Evolutionary conservation across 768 basidiomycete genomes (phyloP).

Genomic region (Imleria badia): DNA sequence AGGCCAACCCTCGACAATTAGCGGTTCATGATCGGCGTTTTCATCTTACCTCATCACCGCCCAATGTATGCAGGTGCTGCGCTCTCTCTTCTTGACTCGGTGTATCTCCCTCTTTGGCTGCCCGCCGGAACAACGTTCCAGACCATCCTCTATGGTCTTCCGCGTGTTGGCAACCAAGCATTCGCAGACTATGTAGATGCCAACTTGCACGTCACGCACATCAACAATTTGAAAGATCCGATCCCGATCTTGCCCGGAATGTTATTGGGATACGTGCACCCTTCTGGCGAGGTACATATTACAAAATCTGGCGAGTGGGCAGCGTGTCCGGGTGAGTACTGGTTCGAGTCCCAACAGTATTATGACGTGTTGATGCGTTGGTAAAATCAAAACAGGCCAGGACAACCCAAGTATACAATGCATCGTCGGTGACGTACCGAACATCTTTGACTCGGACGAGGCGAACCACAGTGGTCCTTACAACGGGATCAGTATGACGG

Average conservation of each 20-base stretch:
- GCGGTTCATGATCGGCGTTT: background rate
- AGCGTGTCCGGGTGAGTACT: constrained; percentile 44
- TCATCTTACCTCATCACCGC: background rate
- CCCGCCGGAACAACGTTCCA: constrained; percentile 28
- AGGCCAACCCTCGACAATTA: background rate
- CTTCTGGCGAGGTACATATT: constrained; percentile 43
- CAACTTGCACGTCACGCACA: constrained; percentile 43
- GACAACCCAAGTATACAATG: constrained; percentile 50
- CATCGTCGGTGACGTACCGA: constrained; percentile 27
- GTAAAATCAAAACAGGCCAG: constrained; percentile 40
- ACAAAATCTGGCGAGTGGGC: constrained; percentile 48
- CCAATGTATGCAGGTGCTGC: constrained; percentile 29
- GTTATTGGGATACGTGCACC: constrained; percentile 40
- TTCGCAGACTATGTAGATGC: constrained; percentile 58
- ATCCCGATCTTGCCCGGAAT: constrained; percentile 35
- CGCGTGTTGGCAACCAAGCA: constrained; percentile 50
- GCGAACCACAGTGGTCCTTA: constrained; percentile 47
- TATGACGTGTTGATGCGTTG: too few species aligned
- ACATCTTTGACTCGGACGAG: constrained; percentile 40
- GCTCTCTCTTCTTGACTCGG: constrained; percentile 33
- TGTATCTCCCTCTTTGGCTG: constrained; percentile 36
- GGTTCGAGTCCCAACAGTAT: background rate
- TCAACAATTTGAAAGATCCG: constrained; percentile 49
- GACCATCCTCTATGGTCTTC: constrained; percentile 34
- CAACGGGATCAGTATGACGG: constrained; percentile 14